A percentile compares a stretch with the other conserved stretches of the same genome.
Conservation (phyloP, 306 rosid genomes). For the Ormosia emarginata region DNA sequence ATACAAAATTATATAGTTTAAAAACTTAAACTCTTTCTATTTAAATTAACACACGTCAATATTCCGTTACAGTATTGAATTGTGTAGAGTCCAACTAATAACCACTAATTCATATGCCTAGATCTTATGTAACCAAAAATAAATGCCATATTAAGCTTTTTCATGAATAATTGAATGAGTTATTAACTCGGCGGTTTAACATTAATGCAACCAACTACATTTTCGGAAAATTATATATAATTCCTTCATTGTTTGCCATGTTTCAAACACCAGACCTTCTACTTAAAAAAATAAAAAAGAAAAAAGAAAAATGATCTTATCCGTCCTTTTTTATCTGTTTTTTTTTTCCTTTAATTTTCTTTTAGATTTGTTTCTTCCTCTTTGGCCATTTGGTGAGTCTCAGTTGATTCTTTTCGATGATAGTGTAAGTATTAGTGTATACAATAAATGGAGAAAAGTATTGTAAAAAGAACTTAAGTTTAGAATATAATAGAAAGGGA, state of each 20-base stretch:
- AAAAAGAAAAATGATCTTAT: too few species aligned
- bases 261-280: not conserved
- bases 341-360: not conserved
- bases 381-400: not conserved
- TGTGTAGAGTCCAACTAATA: not conserved
- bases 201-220: not conserved
- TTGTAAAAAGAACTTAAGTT: too few species aligned
- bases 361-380: not conserved
- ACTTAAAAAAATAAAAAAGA: too few species aligned
- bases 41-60: too few species aligned
- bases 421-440: not conserved
- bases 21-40: too few species aligned
- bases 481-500: not conserved
- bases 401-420: not conserved
- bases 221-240: not conserved
- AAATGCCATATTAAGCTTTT: not conserved
- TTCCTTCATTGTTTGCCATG: not conserved
- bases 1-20: too few species aligned
- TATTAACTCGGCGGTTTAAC: not conserved
- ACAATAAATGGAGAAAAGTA: too few species aligned
- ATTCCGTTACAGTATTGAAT: not conserved
- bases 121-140: not conserved
- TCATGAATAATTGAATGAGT: not conserved
- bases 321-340: not conserved
- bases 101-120: not conserved